phyloP scores from a whole-genome alignment of 2,329 filamentous ascomycete genomes.

The Cladosporium cucumerinum region DNA sequence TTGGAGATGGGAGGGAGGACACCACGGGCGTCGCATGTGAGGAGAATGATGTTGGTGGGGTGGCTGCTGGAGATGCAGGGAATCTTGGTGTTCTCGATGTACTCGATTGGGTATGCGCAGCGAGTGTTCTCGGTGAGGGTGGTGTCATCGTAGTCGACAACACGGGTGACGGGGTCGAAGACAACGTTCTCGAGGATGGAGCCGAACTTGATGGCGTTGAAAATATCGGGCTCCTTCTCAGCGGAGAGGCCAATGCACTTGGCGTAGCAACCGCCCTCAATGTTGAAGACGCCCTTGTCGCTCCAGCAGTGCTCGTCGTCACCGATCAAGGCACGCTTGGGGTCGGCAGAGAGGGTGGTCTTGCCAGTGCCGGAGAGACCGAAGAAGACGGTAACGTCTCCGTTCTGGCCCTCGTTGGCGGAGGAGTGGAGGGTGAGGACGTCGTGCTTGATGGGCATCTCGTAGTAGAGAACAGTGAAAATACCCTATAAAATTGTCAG shows the following conservation, averaged over 20 bases:
- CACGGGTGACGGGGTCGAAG: slow-evolving; percentile 83
- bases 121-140: slow-evolving; percentile 98
- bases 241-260: slow-evolving; percentile 96
- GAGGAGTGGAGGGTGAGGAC: slow-evolving; percentile 97
- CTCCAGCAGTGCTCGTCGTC: slow-evolving; percentile 99
- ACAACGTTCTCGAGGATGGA: slow-evolving; percentile 98
- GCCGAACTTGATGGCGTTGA: slow-evolving; percentile 90
- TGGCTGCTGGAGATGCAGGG: slow-evolving; percentile 84
- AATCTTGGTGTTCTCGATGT: slow-evolving; percentile 98
- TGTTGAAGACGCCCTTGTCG: slow-evolving; percentile 97
- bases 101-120: slow-evolving; percentile 98
- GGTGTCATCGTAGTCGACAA: slow-evolving; percentile 91
- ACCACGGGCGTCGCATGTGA: slow-evolving; percentile 96
- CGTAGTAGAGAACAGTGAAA: slow-evolving; percentile 99
- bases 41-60: slow-evolving; percentile 94
- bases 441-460: slow-evolving; percentile 99
- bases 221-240: slow-evolving; percentile 99
- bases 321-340: slow-evolving; percentile 92
- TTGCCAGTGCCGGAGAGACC: slow-evolving; percentile 97
- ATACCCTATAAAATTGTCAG: slow-evolving; percentile 55
- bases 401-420: slow-evolving; percentile 85
- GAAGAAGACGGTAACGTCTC: slow-evolving; percentile 98
- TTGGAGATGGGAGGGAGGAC: slow-evolving; percentile 98
- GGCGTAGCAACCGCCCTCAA: slow-evolving; percentile 98
- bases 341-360: slow-evolving; percentile 95